phyloP scores from a whole-genome alignment of 75 land plant species.

The Pinus albicaulis region DNA sequence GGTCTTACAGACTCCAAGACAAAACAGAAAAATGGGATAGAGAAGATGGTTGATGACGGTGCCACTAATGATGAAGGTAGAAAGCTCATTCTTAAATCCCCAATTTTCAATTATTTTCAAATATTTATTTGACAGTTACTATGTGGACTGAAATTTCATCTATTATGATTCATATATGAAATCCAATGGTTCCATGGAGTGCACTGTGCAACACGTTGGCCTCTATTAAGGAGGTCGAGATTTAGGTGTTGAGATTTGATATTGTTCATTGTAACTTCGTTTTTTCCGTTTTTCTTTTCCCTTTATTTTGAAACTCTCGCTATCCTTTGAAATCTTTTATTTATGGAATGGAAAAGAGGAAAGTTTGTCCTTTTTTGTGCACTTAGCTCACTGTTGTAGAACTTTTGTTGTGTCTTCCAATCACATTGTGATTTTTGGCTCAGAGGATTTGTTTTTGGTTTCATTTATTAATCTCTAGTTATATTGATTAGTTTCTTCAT shows the following conservation, averaged over 20 bases:
- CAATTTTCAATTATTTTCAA: not conserved
- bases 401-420: not conserved
- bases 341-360: not conserved
- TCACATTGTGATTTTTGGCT: not conserved
- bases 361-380: too few relatives aligned
- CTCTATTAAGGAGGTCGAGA: not conserved
- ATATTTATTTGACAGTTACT: not conserved
- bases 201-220: not conserved
- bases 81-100: not conserved
- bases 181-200: not conserved
- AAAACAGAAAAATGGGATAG: not conserved
- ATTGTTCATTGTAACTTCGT: not conserved
- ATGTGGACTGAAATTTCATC: not conserved
- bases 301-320: not conserved
- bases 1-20: slow-evolving; percentile 19
- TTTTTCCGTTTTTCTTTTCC: not conserved
- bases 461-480: too few relatives aligned
- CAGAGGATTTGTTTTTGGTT: too few relatives aligned
- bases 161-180: not conserved
- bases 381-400: not conserved
- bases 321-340: not conserved
- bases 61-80: slow-evolving; percentile 1
- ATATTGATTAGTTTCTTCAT: too few relatives aligned
- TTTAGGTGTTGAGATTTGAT: not conserved
- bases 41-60: not conserved